A percentile compares a stretch with the other conserved stretches of the same genome.
phyloP scores from a whole-genome alignment of 202 grass and related monocot species.

The Bolboschoenoplectus hybrid region DNA sequence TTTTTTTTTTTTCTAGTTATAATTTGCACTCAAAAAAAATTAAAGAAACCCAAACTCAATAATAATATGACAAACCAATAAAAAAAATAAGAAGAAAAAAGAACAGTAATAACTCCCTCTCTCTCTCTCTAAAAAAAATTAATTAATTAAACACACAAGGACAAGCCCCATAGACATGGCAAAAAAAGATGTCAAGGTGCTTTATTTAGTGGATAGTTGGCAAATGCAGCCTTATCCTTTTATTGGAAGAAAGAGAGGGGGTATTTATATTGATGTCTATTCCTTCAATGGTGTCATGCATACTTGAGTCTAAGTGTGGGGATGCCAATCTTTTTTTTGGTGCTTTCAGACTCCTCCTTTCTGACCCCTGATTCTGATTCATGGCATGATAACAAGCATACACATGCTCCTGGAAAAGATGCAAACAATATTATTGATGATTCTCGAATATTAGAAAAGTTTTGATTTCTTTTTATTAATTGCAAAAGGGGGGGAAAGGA shows the following conservation, averaged over 20 bases:
- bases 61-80: conserved; percentile 38
- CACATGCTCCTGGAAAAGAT: conserved; percentile 71
- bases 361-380: conserved; percentile 52
- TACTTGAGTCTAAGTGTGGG: conserved; percentile 43
- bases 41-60: conserved; percentile 40
- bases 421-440: background rate
- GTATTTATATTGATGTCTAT: conserved; percentile 46
- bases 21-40: conserved; percentile 46
- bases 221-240: conserved; percentile 59
- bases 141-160: conserved; percentile 48
- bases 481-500: background rate
- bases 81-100: conserved; percentile 40
- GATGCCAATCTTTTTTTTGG: conserved; percentile 33
- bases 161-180: conserved; percentile 53
- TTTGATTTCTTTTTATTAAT: background rate
- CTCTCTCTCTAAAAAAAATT: conserved; percentile 30
- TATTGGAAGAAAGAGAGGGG: conserved; percentile 43
- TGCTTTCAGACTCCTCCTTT: conserved; percentile 26
- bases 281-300: conserved; percentile 64
- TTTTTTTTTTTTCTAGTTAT: conserved; percentile 45
- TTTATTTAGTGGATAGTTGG: conserved; percentile 41
- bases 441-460: background rate
- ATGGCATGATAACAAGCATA: conserved; percentile 71
- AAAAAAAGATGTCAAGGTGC: conserved; percentile 53
- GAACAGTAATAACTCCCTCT: background rate